These are phyloP conservation scores for Scleroderma bovista DNA, from an alignment of 768 basidiomycete genomes.

Conservation along the genomic window DNA sequence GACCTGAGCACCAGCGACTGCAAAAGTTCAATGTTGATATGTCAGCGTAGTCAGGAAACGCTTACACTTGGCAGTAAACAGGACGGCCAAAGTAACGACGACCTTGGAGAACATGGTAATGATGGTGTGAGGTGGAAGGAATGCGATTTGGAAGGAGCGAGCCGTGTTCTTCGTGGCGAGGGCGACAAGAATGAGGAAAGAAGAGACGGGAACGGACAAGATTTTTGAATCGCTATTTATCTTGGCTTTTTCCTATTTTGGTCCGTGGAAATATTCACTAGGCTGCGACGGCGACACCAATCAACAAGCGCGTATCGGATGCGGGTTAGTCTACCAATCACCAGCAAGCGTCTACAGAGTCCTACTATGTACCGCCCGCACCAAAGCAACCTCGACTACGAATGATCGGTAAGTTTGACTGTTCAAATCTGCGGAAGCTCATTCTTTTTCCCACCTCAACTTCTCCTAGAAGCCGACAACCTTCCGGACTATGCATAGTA, in stretches of 20 bases:
- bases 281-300: too few relatives aligned
- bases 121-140: conserved; percentile 15
- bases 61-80: conserved; percentile 44
- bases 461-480: too few relatives aligned
- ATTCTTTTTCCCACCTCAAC: too few relatives aligned
- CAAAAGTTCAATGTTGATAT: neutral
- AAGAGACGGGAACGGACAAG: neutral
- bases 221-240: too few relatives aligned
- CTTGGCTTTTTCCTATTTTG: neutral
- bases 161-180: conserved; percentile 3
- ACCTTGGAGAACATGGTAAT: conserved; percentile 33
- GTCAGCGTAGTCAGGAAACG: conserved; percentile 1
- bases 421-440: too few relatives aligned
- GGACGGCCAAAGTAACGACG: conserved; percentile 39
- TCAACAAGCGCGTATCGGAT: too few relatives aligned
- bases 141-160: conserved; percentile 9
- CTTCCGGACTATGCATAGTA: too few relatives aligned
- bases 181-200: conserved; percentile 1
- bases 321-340: too few relatives aligned
- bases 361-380: too few relatives aligned
- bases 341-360: too few relatives aligned
- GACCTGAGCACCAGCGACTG: conserved; percentile 23
- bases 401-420: too few relatives aligned
- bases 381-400: too few relatives aligned
- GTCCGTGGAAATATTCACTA: neutral